Percentiles rank a stretch among this genome's conserved stretches.
These are phyloP conservation scores for Tephrocybe sp. DNA, from an alignment of 768 basidiomycete species.

Conservation along the genomic window DNA sequence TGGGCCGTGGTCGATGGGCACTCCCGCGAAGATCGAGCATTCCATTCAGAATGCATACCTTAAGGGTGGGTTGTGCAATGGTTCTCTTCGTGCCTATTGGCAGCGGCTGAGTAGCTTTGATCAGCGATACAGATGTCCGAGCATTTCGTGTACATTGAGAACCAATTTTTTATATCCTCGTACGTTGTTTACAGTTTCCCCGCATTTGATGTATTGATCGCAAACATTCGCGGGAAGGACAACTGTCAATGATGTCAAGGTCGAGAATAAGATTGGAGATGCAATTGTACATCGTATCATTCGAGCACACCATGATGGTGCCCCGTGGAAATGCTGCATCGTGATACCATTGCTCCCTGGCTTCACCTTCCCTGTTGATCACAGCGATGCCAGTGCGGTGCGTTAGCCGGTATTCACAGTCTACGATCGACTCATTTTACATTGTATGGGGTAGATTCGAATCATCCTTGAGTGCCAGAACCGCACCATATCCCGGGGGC, in stretches of 20 bases:
- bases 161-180: conserved; percentile 92
- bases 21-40: conserved; percentile 77
- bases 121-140: conserved; percentile 90
- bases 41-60: conserved; percentile 96
- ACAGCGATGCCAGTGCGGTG: conserved; percentile 90
- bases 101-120: background rate
- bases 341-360: conserved; percentile 92
- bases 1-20: conserved; percentile 96
- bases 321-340: conserved; percentile 90
- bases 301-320: conserved; percentile 77
- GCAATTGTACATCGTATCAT: conserved; percentile 91
- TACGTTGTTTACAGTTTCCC: conserved; percentile 35
- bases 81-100: background rate
- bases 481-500: conserved; percentile 83
- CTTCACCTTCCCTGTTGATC: conserved; percentile 91
- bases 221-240: conserved; percentile 50
- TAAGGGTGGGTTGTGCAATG: conserved; percentile 56
- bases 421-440: background rate
- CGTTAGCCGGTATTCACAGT: conserved; percentile 25
- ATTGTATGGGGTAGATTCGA: conserved; percentile 58
- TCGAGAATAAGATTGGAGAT: conserved; percentile 95
- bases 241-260: conserved; percentile 74
- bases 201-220: background rate
- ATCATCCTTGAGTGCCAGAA: conserved; percentile 97
- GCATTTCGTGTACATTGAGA: conserved; percentile 98